A percentile compares a stretch with the other conserved stretches of the same genome.
These are phyloP conservation scores for Vanderwaltozyma tropicalis DNA, from an alignment of 805 yeast species.

Conservation along the genomic window DNA sequence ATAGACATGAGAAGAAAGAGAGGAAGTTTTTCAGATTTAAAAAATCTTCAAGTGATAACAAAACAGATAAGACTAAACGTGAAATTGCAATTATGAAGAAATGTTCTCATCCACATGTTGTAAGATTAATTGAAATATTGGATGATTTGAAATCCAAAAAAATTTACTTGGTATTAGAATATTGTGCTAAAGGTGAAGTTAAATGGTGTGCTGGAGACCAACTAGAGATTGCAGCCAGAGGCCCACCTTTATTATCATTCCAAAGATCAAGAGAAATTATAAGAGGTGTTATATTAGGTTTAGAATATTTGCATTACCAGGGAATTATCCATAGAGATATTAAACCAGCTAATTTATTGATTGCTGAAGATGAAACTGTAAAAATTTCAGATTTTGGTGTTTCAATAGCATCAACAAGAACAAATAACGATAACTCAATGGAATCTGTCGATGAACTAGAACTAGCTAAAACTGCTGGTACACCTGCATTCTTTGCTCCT, in stretches of 20 bases:
- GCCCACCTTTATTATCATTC: constrained; percentile 59
- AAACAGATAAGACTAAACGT: constrained; percentile 67
- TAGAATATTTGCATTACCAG: constrained; percentile 82
- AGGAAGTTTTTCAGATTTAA: constrained; percentile 31
- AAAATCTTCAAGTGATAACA: constrained; percentile 27
- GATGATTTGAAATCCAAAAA: constrained; percentile 79
- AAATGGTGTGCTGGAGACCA: constrained; percentile 52
- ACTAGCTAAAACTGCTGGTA: constrained; percentile 91
- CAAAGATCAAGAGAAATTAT: constrained; percentile 60
- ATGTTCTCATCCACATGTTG: constrained; percentile 89
- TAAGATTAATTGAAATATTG: constrained; percentile 70
- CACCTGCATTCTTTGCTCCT: constrained; percentile 95
- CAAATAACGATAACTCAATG: constrained; percentile 6
- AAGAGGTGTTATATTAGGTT: constrained; percentile 75
- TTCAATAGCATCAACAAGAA: constrained; percentile 40
- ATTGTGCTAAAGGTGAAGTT: constrained; percentile 82
- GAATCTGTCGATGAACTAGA: constrained; percentile 50
- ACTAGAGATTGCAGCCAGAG: constrained; percentile 29
- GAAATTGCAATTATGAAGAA: constrained; percentile 92
- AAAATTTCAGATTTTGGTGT: constrained; percentile 97
- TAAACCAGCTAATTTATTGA: constrained; percentile 83
- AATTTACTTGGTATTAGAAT: constrained; percentile 83
- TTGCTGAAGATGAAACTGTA: constrained; percentile 58
- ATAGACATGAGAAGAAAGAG: constrained; percentile 42
- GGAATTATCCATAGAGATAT: constrained; percentile 93